A percentile compares a stretch with the other conserved stretches of the same genome.
Evolutionary conservation across 2,329 filamentous ascomycete genomes (phyloP).

Genomic region (Hypoxylon sp.): DNA sequence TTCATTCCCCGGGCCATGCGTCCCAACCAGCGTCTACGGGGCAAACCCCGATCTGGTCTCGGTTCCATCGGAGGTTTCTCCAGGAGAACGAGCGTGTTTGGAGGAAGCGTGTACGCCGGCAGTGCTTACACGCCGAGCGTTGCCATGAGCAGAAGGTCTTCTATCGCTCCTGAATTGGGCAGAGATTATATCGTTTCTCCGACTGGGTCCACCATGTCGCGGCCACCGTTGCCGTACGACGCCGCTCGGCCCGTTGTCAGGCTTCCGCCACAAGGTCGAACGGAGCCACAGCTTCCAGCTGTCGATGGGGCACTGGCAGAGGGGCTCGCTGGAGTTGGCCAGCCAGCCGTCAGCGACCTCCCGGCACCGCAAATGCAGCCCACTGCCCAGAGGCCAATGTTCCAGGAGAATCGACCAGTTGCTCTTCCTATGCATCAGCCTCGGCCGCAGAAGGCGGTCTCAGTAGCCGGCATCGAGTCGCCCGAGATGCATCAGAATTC

Average conservation of each 20-base stretch:
- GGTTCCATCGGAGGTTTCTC: slow-evolving; percentile 76
- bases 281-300: slow-evolving; percentile 48
- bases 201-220: slow-evolving; percentile 80
- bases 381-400: slow-evolving; percentile 68
- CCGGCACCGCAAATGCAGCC: slow-evolving; percentile 70
- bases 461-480: slow-evolving; percentile 91
- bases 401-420: slow-evolving; percentile 67
- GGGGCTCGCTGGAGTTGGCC: slow-evolving; percentile 41
- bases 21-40: slow-evolving; percentile 85
- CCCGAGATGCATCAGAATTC: slow-evolving; percentile 69
- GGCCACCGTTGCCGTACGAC: slow-evolving; percentile 72
- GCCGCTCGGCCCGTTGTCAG: slow-evolving; percentile 80
- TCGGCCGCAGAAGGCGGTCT: slow-evolving; percentile 92
- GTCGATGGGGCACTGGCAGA: slow-evolving; percentile 44
- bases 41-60: slow-evolving; percentile 79
- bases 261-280: slow-evolving; percentile 73
- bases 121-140: slow-evolving; percentile 89
- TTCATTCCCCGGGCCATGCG: slow-evolving; percentile 95
- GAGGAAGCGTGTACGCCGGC: slow-evolving; percentile 72
- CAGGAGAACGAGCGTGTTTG: slow-evolving; percentile 86
- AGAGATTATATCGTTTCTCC: slow-evolving; percentile 85
- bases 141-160: slow-evolving; percentile 89
- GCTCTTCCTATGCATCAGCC: slow-evolving; percentile 89
- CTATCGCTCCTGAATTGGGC: slow-evolving; percentile 73
- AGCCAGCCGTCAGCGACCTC: slow-evolving; percentile 63